A percentile compares a stretch with the other conserved stretches of the same genome.
phyloP scores from a whole-genome alignment of 805 yeast genomes.

The Candida pseudoglaebosa region DNA sequence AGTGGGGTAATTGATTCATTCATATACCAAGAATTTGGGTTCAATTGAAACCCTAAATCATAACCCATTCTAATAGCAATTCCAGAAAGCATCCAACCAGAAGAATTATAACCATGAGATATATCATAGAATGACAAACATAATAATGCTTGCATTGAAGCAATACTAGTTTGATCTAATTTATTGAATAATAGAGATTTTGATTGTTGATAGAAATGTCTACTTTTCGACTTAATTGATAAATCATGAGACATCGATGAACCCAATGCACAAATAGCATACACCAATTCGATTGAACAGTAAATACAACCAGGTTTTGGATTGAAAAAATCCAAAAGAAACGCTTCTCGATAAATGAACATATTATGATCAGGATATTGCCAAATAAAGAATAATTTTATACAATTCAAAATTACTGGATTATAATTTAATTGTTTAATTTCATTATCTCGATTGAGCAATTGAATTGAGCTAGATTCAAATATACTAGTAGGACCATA shows the following conservation, averaged over 20 bases:
- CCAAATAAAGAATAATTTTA: slow-evolving; percentile 53
- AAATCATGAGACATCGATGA: slow-evolving; percentile 46
- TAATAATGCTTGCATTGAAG: slow-evolving; percentile 55
- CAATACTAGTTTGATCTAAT: slow-evolving; percentile 43
- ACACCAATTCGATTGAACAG: slow-evolving; percentile 52
- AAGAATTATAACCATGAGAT: slow-evolving; percentile 53
- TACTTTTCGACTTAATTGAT: slow-evolving; percentile 36
- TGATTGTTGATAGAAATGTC: slow-evolving; percentile 46
- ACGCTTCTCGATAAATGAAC: slow-evolving; percentile 62
- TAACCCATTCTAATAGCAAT: slow-evolving; percentile 62
- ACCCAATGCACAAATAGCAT: slow-evolving; percentile 58
- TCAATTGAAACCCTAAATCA: slow-evolving; percentile 60
- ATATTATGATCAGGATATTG: slow-evolving; percentile 61
- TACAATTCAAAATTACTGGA: slow-evolving; percentile 32
- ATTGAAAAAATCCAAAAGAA: slow-evolving; percentile 55
- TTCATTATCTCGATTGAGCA: slow-evolving; percentile 1
- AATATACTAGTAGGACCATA: slow-evolving; percentile 5
- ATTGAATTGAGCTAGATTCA: slow-evolving; percentile 4
- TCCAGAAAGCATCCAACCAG: slow-evolving; percentile 63
- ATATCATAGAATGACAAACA: slow-evolving; percentile 58
- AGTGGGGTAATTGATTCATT: slow-evolving; percentile 38
- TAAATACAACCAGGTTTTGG: slow-evolving; percentile 51
- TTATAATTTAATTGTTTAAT: slow-evolving; percentile 29
- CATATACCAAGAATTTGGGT: slow-evolving; percentile 57
- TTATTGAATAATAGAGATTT: slow-evolving; percentile 37